Conservation (phyloP, 257 asterid genomes). For the Nicotiana knightiana region DNA sequence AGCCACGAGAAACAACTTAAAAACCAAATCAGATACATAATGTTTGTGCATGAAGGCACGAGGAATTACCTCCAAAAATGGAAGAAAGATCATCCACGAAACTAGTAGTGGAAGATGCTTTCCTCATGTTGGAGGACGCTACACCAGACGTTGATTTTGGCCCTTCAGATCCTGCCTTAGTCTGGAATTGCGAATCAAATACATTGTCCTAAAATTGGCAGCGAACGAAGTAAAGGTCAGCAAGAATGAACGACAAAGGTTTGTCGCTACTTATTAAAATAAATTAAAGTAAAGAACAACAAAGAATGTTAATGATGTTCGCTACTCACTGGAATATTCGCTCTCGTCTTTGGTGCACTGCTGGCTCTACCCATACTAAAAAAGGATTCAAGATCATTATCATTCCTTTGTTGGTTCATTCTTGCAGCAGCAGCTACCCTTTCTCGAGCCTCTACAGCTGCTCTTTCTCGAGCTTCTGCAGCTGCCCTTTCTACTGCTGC, state of each 20-base stretch:
- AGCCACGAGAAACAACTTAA: constrained; percentile 9
- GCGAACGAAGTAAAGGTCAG: constrained; percentile 7
- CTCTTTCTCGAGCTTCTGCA: constrained; percentile 91
- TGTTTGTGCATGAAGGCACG: not conserved
- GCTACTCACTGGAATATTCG: constrained; percentile 62
- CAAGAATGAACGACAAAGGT: not conserved
- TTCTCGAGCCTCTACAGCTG: constrained; percentile 76
- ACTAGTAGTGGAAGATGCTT: constrained; percentile 68
- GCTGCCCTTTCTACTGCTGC: constrained; percentile 91
- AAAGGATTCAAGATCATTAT: constrained; percentile 84
- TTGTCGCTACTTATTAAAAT: not conserved
- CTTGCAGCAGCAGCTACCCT: constrained; percentile 73
- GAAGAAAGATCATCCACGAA: constrained; percentile 92
- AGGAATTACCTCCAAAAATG: constrained; percentile 67
- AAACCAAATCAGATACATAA: constrained; percentile 4
- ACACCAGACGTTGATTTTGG: constrained; percentile 60
- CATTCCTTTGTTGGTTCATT: constrained; percentile 65
- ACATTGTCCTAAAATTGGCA: constrained; percentile 53
- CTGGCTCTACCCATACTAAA: constrained; percentile 80
- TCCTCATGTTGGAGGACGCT: constrained; percentile 62
- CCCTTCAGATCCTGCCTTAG: constrained; percentile 57
- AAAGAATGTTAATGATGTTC: constrained; percentile 4
- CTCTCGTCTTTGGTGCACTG: constrained; percentile 84
- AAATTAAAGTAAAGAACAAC: not conserved
- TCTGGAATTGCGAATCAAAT: constrained; percentile 61